A percentile compares a stretch with the other conserved stretches of the same genome.
These are phyloP conservation scores for Trametes villosa DNA, from an alignment of 768 basidiomycete genomes.

Conservation along the genomic window DNA sequence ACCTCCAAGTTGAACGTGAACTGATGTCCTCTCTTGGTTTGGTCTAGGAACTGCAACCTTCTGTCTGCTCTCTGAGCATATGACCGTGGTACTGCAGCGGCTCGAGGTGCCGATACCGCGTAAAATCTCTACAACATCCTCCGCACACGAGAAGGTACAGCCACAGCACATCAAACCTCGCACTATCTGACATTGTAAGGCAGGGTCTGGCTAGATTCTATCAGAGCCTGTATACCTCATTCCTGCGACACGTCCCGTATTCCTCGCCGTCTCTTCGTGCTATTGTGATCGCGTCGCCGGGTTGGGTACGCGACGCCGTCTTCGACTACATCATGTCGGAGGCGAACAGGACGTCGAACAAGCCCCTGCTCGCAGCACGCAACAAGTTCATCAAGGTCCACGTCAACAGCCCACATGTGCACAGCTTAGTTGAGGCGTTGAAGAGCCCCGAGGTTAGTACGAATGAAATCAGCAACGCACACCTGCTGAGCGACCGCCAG, in stretches of 20 bases:
- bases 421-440: conserved; percentile 91
- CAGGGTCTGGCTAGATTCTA: conserved; percentile 81
- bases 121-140: conserved; percentile 80
- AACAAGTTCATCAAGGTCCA: conserved; percentile 92
- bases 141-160: conserved; percentile 80
- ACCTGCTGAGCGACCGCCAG: conserved; percentile 43
- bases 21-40: not conserved
- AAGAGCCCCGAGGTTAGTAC: conserved; percentile 86
- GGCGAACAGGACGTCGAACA: conserved; percentile 81
- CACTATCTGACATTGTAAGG: not conserved
- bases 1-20: not conserved
- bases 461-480: not conserved
- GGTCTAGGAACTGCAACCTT: conserved; percentile 79
- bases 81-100: conserved; percentile 92
- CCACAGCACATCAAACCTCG: not conserved
- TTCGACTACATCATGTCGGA: conserved; percentile 84
- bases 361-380: conserved; percentile 73
- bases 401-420: conserved; percentile 91
- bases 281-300: conserved; percentile 95
- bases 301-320: conserved; percentile 91
- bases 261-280: conserved; percentile 72
- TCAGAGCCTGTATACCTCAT: conserved; percentile 80
- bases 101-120: conserved; percentile 89
- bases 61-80: conserved; percentile 94
- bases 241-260: conserved; percentile 91